phyloP scores from a whole-genome alignment of 192 early-diverging fungal species.

The Mortierella claussenii region DNA sequence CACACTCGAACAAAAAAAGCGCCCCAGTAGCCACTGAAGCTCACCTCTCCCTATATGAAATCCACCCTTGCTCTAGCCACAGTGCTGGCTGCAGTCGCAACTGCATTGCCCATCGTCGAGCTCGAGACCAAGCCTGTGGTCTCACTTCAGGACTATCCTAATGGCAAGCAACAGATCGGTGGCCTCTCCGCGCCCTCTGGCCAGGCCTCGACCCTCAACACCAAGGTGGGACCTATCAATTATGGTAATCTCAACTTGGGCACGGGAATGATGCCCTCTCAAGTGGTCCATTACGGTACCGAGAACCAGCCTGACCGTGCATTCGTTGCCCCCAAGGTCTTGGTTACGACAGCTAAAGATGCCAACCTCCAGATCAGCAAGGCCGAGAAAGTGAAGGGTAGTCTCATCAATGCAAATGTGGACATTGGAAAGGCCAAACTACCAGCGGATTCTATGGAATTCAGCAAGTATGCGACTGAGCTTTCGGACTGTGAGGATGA shows the following conservation, averaged over 20 bases:
- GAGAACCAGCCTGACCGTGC: neutral
- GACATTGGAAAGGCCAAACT: neutral
- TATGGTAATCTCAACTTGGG: neutral
- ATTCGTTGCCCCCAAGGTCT: neutral
- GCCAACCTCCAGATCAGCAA: neutral
- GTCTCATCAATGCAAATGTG: neutral
- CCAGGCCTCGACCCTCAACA: neutral
- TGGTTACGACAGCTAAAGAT: neutral
- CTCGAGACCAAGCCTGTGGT: neutral
- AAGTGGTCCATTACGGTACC: neutral
- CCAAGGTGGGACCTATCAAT: neutral
- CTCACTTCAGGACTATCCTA: neutral
- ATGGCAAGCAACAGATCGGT: neutral
- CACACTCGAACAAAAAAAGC: no score
- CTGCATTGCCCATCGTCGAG: neutral
- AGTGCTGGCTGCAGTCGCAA: neutral
- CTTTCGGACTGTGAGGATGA: neutral
- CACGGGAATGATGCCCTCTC: neutral
- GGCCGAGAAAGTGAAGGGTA: neutral
- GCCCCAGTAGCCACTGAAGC: no score
- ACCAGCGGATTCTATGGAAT: neutral
- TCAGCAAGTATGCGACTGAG: neutral
- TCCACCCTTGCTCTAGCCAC: neutral
- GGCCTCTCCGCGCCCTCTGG: neutral
- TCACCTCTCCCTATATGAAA: no score